Evolutionary conservation across 2,329 filamentous ascomycete genomes (phyloP).

Genomic region (Tothia fuscella): DNA sequence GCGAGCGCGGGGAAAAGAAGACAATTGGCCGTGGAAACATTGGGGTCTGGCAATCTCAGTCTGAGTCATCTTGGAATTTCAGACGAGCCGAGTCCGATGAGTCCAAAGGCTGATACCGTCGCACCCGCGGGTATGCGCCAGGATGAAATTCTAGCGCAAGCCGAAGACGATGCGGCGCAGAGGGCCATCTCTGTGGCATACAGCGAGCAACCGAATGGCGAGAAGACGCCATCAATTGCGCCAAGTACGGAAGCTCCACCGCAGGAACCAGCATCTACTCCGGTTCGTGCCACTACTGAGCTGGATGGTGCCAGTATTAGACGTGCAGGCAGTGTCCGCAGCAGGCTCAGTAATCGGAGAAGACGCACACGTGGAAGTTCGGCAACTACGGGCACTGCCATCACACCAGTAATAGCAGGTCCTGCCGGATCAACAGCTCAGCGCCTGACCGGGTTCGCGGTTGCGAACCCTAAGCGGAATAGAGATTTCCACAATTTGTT

Average conservation of each 20-base stretch:
- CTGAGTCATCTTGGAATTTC: conserved; percentile 76
- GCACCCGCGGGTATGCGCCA: conserved; percentile 31
- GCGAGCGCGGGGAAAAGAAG: conserved; percentile 25
- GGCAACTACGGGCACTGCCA: conserved; percentile 48
- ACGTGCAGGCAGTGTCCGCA: conserved; percentile 38
- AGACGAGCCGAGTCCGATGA: conserved; percentile 49
- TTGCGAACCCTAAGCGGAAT: conserved; percentile 92
- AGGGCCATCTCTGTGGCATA: conserved; percentile 52
- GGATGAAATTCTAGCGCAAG: conserved; percentile 44
- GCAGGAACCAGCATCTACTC: conserved; percentile 28
- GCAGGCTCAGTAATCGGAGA: conserved; percentile 39
- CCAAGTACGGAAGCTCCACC: conserved; percentile 20
- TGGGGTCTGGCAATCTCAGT: conserved; percentile 80
- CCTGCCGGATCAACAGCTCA: conserved; percentile 4
- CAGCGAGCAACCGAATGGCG: conserved; percentile 25
- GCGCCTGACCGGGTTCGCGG: conserved; percentile 68
- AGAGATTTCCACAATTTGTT: conserved; percentile 89
- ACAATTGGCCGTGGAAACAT: conserved; percentile 72
- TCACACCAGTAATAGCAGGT: conserved; percentile 55
- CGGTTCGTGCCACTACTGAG: not conserved
- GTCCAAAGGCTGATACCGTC: conserved; percentile 45
- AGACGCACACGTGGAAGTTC: conserved; percentile 77
- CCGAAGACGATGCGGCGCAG: conserved; percentile 46
- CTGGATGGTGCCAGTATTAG: conserved; percentile 34
- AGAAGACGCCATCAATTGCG: conserved; percentile 24